phyloP scores from a whole-genome alignment of 805 yeast genomes.

The Metschnikowia cubensis region DNA sequence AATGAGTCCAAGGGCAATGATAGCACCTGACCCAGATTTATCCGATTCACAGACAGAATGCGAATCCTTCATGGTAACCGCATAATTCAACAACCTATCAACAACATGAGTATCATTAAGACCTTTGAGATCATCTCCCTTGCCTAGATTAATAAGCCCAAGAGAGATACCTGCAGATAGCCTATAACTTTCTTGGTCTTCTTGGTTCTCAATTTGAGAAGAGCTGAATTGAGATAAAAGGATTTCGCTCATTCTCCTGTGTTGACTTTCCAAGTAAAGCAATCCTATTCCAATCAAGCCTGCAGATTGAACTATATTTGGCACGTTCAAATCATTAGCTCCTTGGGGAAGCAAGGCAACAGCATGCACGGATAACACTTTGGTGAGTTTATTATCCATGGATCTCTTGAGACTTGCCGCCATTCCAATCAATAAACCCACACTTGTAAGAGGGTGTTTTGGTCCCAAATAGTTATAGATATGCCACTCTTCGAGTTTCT shows the following conservation, averaged over 20 bases:
- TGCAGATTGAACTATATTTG: constrained; percentile 80
- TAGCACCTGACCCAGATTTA: constrained; percentile 68
- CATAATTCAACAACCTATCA: constrained; percentile 55
- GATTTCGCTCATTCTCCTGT: constrained; percentile 81
- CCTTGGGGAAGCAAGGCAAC: constrained; percentile 89
- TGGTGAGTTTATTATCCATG: constrained; percentile 82
- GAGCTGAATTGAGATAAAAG: constrained; percentile 65
- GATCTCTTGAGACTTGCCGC: constrained; percentile 82
- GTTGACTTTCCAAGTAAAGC: constrained; percentile 71
- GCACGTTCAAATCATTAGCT: constrained; percentile 83
- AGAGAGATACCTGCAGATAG: constrained; percentile 84
- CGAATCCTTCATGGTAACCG: constrained; percentile 57
- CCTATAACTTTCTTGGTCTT: constrained; percentile 74
- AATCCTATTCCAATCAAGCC: constrained; percentile 89
- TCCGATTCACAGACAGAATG: constrained; percentile 57
- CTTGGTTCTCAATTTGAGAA: constrained; percentile 49
- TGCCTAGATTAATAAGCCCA: constrained; percentile 80
- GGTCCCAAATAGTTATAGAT: constrained; percentile 90
- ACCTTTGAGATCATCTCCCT: constrained; percentile 58
- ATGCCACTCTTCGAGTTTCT: constrained; percentile 89
- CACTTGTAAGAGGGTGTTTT: constrained; percentile 76
- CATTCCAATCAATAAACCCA: constrained; percentile 87
- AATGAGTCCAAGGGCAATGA: constrained; percentile 70
- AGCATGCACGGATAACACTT: constrained; percentile 88
- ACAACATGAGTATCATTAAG: constrained; percentile 61